phyloP scores from a whole-genome alignment of 2,329 filamentous ascomycete genomes.

The Cladosporium sp. region DNA sequence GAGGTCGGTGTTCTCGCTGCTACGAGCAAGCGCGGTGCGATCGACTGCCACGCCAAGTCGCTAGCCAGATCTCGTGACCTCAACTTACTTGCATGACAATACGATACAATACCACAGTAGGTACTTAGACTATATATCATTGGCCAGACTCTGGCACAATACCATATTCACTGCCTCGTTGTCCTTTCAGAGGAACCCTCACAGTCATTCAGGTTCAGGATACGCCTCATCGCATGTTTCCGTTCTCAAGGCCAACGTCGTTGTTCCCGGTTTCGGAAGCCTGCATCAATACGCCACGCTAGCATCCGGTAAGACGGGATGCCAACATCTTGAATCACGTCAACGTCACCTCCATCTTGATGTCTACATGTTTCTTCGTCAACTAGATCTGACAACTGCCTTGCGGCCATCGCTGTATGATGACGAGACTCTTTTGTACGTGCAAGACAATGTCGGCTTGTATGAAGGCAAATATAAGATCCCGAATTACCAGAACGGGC shows the following conservation, averaged over 20 bases:
- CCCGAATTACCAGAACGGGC: conserved; percentile 87
- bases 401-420: conserved; percentile 86
- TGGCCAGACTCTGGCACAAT: neutral
- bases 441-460: conserved; percentile 93
- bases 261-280: neutral
- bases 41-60: neutral
- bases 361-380: conserved; percentile 85
- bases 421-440: conserved; percentile 92
- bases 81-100: neutral
- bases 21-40: conserved; percentile 6
- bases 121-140: too few species aligned
- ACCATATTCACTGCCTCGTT: neutral
- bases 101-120: too few species aligned
- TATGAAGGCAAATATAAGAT: conserved; percentile 99
- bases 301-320: neutral
- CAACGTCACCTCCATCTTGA: neutral
- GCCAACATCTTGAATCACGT: neutral
- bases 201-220: too few species aligned
- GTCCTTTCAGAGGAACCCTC: neutral
- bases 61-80: conserved; percentile 5
- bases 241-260: neutral
- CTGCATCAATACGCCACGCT: conserved; percentile 2
- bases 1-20: neutral
- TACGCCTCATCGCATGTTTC: too few species aligned
- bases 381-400: conserved; percentile 92